Conservation (phyloP, 2,329 filamentous ascomycete species). For the Ophiostoma sp. region DNA sequence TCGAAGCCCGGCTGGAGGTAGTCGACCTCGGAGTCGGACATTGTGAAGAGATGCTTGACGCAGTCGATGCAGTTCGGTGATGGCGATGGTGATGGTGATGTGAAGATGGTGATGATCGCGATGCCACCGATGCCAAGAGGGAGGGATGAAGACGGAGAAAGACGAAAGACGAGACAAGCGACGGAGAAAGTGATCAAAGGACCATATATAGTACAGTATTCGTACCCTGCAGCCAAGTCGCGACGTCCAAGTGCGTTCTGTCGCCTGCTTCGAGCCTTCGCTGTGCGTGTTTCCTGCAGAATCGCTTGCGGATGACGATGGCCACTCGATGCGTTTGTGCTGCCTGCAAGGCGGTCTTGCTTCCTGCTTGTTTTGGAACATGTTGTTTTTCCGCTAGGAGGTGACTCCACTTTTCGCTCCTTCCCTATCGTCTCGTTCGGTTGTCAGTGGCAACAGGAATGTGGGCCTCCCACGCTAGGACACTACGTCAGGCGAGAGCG, state of each 20-base stretch:
- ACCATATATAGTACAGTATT: conserved; percentile 1
- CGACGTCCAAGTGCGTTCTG: background rate
- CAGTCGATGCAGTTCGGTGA: background rate
- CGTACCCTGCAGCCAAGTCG: background rate
- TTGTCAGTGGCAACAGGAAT: conserved; percentile 22
- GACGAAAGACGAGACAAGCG: background rate
- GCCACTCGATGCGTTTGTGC: background rate
- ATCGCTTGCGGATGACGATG: background rate
- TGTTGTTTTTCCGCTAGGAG: conserved; percentile 6
- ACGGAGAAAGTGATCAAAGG: background rate
- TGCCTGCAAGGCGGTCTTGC: background rate
- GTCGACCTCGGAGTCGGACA: conserved; percentile 65
- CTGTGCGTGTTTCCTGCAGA: background rate
- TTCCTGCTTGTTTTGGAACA: background rate
- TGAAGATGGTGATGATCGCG: background rate
- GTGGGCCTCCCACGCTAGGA: conserved; percentile 10
- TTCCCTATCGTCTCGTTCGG: background rate
- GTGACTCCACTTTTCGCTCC: conserved; percentile 3
- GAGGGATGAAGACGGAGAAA: background rate
- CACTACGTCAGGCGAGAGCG: background rate
- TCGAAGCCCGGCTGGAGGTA: conserved; percentile 89
- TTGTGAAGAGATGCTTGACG: conserved; percentile 31
- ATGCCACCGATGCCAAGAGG: background rate
- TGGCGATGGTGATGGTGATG: conserved; percentile 3
- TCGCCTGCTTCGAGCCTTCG: background rate